Base-by-base conservation (phyloP, 257 asterid genomes). In the Primulina huaijiensis region DNA sequence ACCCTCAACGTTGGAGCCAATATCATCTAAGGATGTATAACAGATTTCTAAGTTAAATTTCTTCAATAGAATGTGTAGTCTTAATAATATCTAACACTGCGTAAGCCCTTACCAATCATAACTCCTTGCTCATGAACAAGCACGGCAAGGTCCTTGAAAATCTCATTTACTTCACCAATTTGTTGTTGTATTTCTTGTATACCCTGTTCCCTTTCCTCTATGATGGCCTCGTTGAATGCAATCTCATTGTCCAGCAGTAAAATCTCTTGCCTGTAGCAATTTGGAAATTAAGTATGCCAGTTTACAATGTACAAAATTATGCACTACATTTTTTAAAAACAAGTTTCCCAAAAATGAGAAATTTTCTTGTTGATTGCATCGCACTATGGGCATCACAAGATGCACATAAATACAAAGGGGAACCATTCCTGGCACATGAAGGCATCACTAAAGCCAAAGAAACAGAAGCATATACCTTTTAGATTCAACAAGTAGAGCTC, bases 401-500 rank as follows among this genome's bases (percentile, higher is more conserved):
- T 38, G 46, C 46, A 38, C 46, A 38, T 31, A 38, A 38, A 9
- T 38, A 38, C 46, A 38, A 38, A 38, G 46, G 34, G 46, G 46
- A 38, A 38, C 14, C 46, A 38, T 38, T 38, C 46, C 46, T 38
- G 46, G 14, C 11, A 9, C 3, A 38, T 8, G 46, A 38, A 38
- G 14, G 46, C 14, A 38, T 38, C 46, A 38, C 30, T 27, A 50
- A 17, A 16, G 57, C 2, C 20, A 16, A 50, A 16, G 8, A 50
- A 50, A 17, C 62, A 65, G 17, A 29, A 34, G 27, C 65, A 61
- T 57, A n/a, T 77, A 93, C 98, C 98, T 93, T 81, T 83, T 86
- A 65, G 93, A 75, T 86, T 86, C 96, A 60, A 81, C 79, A 61
- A 92, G 93, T 76, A 88, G 85, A 68, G 92, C 88, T 60, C 71